Base-by-base conservation (phyloP, 495 filamentous ascomycete species). In the Recurvomyces mirabilis region DNA sequence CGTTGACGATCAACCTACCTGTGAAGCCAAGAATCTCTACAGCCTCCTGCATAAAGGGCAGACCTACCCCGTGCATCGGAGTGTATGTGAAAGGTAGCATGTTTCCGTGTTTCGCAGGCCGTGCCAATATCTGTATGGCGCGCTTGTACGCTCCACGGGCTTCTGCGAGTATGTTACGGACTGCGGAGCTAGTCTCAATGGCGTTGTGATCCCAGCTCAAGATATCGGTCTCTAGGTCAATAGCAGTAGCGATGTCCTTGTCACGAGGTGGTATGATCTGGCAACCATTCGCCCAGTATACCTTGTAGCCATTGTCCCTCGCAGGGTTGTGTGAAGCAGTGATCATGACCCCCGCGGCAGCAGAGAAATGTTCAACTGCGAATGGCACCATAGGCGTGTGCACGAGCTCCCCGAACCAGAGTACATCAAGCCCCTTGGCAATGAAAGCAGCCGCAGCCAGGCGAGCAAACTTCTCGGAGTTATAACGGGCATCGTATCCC, bases 281-380 rank as follows among this genome's bases (percentile, higher is more conserved):
- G 47, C 77, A 81, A 12, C 77, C 80, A 56, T 81, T 81, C 38
- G 60, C 66, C 62, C 76, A 81, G 61, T 81, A 82, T 19, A 84
- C 80, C 63, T 84, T 84, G 61, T 83, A 84, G 29, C 78, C 73
- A 54, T 85, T 84, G 56, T 85, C 79, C 47, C 73, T 62, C 15
- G 75, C 71, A 37, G 80, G 81, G 51, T 85, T 85, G 59, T 82
- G 77, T 47, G 74, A 78, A 19, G 81, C 81, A 33, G 81, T 84
- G 36, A 84, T 68, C 81, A 85, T 84, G 18, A 85, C 63, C 31
- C 81, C 81, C 23, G 77, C 80, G 6, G 69, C 71, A 41, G 80
- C 75, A 26, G 61, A 59, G 40, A 75, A 61, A 37, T 73, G 55
- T 1, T 59, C 66, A 32, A 84, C 72, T 3, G 70, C 75, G 56